phyloP scores from a whole-genome alignment of 768 basidiomycete genomes.

The Lentinula detonsa region DNA sequence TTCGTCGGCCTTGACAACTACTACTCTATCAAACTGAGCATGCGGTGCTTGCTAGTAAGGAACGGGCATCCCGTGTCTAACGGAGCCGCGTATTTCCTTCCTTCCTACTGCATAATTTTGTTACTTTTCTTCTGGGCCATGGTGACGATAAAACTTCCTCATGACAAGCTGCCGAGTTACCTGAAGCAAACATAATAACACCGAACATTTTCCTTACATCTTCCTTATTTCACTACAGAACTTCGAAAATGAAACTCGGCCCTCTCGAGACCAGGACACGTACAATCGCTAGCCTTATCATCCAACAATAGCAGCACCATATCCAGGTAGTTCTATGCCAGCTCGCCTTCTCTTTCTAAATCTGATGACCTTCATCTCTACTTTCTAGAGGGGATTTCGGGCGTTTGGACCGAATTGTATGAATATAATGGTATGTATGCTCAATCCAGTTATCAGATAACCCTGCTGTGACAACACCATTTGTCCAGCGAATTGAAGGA shows the following conservation, averaged over 20 bases:
- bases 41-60: background rate
- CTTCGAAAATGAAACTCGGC: background rate
- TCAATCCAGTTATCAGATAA: background rate
- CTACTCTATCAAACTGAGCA: background rate
- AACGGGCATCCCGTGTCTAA: background rate
- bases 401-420: background rate
- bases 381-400: background rate
- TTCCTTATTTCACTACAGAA: background rate
- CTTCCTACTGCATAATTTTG: too few relatives aligned
- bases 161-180: background rate
- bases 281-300: background rate
- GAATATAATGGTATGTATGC: background rate
- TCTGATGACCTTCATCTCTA: background rate
- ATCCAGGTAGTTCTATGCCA: background rate
- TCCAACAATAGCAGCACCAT: background rate
- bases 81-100: too few relatives aligned
- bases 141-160: background rate
- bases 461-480: background rate
- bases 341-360: background rate
- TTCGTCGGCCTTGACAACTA: background rate
- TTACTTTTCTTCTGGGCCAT: background rate
- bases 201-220: background rate
- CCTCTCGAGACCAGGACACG: background rate
- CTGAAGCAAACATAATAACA: background rate
- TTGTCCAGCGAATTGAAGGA: background rate